Evolutionary conservation across 257 asterid genomes (phyloP), one percentile per base, ranked within the genome.

Genomic region (Gentiana dahurica): DNA sequence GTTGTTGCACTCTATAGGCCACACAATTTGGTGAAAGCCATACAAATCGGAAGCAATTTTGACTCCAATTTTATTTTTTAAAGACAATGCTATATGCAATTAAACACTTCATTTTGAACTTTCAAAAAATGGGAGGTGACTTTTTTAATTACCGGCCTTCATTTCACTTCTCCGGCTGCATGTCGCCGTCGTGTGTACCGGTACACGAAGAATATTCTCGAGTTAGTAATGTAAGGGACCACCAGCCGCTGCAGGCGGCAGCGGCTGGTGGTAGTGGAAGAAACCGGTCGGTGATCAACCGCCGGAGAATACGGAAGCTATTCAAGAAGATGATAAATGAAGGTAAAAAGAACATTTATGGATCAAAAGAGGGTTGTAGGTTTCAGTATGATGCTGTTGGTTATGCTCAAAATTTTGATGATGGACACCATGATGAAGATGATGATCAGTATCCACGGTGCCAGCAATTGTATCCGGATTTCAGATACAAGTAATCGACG

Each of bases 361-460:
- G 75, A 44, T 55, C 75, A 52, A 72, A 39, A 51, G 52, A 73
- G 1, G 13, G 47, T 3, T 24, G 24, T 24, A 83, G 75, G 2
- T 85, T 85, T 70, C 89, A 79, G n/a, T 85, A 85, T 73, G 97
- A 88, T 63, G 89, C 81, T 55, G 82, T 81, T 10, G 85, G 95
- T 75, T 89, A 89, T 49, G 73, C 94, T 0, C 87, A 78, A 79
- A 88, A 88, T 65, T 85, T 88, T 36, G 95, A 88, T 34, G 94
- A 88, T 24, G 97, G 96, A 1, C 60, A 24, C 24, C 24, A 24
- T 24, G 24, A 68, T 73, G 77, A 71, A 63, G 50, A 60, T 8
- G 88, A 81, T 6, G 79, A 74, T 8, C 64, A 45, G 1, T 39
- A 3, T 32, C 69, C 68, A 2, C 75, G 63, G 37, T 64, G 55